Percentiles rank a stretch among this genome's conserved stretches.
Evolutionary conservation across 768 basidiomycete genomes (phyloP).

Genomic region (Clitopilus passeckerianus): DNA sequence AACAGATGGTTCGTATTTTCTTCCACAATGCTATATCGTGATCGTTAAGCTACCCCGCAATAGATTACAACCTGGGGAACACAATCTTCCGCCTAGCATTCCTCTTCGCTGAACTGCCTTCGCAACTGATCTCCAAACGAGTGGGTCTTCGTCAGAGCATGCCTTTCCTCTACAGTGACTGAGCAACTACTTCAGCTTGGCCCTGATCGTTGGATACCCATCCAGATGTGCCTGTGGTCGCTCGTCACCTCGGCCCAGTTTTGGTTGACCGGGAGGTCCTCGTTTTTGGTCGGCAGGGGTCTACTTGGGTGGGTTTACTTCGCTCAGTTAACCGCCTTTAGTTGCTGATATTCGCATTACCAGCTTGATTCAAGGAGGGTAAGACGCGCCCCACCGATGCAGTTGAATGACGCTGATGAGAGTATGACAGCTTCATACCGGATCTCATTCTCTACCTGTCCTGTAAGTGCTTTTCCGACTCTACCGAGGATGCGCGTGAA

Average conservation of each 20-base stretch:
- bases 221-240: slow-evolving; percentile 53
- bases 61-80: slow-evolving; percentile 56
- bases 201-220: slow-evolving; percentile 62
- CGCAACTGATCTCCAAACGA: slow-evolving; percentile 57
- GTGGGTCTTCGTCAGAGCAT: slow-evolving; percentile 17
- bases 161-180: neutral
- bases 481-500: neutral
- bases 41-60: neutral
- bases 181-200: slow-evolving; percentile 32
- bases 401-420: neutral
- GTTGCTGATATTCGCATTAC: neutral
- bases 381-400: neutral
- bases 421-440: slow-evolving; percentile 37
- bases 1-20: slow-evolving; percentile 30
- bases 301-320: slow-evolving; percentile 22
- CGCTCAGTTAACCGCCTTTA: neutral
- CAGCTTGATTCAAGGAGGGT: slow-evolving; percentile 44
- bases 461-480: slow-evolving; percentile 28
- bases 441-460: slow-evolving; percentile 60
- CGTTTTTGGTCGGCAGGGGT: slow-evolving; percentile 44
- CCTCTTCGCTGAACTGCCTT: slow-evolving; percentile 54
- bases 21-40: neutral
- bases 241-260: slow-evolving; percentile 49
- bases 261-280: slow-evolving; percentile 46
- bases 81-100: slow-evolving; percentile 48